Evolutionary conservation across 2,329 filamentous ascomycete genomes (phyloP), one percentile per base, ranked within the genome.

Genomic region (Capronia americana): DNA sequence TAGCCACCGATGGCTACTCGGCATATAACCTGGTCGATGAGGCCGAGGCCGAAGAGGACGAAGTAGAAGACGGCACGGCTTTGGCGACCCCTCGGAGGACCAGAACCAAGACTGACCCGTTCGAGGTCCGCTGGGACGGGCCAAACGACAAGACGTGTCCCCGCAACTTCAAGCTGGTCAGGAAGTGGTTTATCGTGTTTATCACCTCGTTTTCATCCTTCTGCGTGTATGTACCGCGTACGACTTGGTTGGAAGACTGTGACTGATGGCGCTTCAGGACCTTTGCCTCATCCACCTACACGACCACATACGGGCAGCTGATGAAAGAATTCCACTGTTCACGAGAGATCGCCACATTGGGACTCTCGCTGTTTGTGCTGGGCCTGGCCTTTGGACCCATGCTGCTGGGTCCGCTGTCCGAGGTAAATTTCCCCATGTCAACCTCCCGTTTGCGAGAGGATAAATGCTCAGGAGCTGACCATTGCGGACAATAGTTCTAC

Each of bases 261-360:
- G 46, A 50, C n/a, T 32, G 30, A 32, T 44, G 58, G 57, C 53
- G 32, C 8, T 32, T 8, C 34, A 63, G 60, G 24, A 96, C 93
- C 8, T 92, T 89, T 75, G 87, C 91, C 1, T 93, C 90, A 56
- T 95, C 92, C 14, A 88, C 96, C 72, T 96, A 97, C 77, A 93
- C 92, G 0, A 87, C 87, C 11, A 94, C 91, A 0, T 97, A 97
- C 76, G 75, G 73, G 20, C 91, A 94, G 77, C 86, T 96, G 77
- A 87, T 59, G 50, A 59, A 74, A 1, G 77, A 85, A 30, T 86
- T 85, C 69, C 70, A 79, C 12, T 79, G 84, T 3, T 77, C 80
- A 12, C 73, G 70, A 20, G 79, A 83, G 71, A 79, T 84, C 10
- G 75, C 79, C 7, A 80, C 79, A 1, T 75, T 85, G 1, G 83